A percentile compares a stretch with the other conserved stretches of the same genome.
Evolutionary conservation across 164 flowering plant genomes (phyloP).

Genomic region (Kingdonia uniflora): DNA sequence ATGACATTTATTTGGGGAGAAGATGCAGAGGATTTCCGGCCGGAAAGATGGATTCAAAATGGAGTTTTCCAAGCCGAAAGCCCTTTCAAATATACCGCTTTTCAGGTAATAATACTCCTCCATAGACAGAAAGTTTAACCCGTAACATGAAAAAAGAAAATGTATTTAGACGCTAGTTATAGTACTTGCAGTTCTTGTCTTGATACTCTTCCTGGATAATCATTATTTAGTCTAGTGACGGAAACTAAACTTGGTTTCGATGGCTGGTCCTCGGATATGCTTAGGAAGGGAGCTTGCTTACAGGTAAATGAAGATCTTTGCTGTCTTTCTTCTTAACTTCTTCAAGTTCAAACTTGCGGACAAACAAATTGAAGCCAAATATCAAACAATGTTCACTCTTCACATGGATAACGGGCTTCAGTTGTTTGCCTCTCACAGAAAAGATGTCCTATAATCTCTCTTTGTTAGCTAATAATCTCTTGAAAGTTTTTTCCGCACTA

Average conservation of each 20-base stretch:
- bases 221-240: no score
- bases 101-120: conserved; percentile 4
- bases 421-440: conserved; percentile 31
- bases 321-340: conserved; percentile 35
- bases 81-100: not conserved
- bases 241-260: not conserved
- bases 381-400: conserved; percentile 61
- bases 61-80: conserved; percentile 23
- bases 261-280: conserved; percentile 69
- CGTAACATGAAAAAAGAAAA: no score
- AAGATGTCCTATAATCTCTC: no score
- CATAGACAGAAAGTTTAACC: no score
- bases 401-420: conserved; percentile 49
- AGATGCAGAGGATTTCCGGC: conserved; percentile 58
- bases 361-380: conserved; percentile 28
- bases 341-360: conserved; percentile 46
- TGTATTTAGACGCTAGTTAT: no score
- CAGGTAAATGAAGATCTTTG: conserved; percentile 65
- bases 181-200: no score
- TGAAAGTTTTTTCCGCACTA: no score
- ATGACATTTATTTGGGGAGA: conserved; percentile 79
- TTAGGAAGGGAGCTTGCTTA: conserved; percentile 72
- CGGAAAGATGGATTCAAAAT: conserved; percentile 66
- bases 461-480: no score
- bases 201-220: no score